These are phyloP conservation scores for Fulvia fulva DNA, from an alignment of 2,329 filamentous ascomycete genomes.

Conservation along the genomic window DNA sequence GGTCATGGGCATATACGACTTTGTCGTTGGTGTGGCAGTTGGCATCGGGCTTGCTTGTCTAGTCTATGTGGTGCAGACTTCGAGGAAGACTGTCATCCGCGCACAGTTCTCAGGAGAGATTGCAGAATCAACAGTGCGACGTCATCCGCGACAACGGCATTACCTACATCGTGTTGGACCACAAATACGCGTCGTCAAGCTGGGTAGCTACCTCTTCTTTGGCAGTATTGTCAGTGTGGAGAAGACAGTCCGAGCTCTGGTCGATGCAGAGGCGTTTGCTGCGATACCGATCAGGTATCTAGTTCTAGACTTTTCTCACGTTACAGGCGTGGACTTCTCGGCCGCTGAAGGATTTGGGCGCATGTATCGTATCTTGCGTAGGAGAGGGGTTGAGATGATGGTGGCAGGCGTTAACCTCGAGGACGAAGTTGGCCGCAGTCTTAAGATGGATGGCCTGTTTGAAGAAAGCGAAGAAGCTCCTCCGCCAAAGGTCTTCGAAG, in stretches of 20 bases:
- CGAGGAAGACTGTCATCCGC: conserved; percentile 80
- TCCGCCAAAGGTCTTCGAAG: conserved; percentile 66
- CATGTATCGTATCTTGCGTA: conserved; percentile 76
- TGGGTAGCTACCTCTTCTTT: conserved; percentile 95
- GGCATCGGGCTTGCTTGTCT: conserved; percentile 90
- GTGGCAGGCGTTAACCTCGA: conserved; percentile 77
- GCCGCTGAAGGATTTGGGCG: conserved; percentile 92
- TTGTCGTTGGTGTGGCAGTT: conserved; percentile 87
- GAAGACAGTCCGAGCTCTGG: conserved; percentile 73
- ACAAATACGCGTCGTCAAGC: conserved; percentile 87
- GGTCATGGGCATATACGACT: conserved; percentile 95
- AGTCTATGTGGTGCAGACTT: conserved; percentile 87
- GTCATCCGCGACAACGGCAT: conserved; percentile 82
- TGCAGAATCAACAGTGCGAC: conserved; percentile 85
- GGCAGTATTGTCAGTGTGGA: conserved; percentile 96
- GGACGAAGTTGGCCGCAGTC: conserved; percentile 69
- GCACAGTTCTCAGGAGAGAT: conserved; percentile 87
- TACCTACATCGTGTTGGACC: conserved; percentile 81
- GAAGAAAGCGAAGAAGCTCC: conserved; percentile 67
- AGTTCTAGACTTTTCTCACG: conserved; percentile 81
- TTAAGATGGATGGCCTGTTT: conserved; percentile 80
- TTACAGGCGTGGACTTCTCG: conserved; percentile 92
- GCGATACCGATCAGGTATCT: conserved; percentile 81
- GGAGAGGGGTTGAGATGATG: conserved; percentile 73
- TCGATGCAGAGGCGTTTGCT: conserved; percentile 77